phyloP scores from a whole-genome alignment of 805 yeast genomes.

The Metschnikowia dekortorum region DNA sequence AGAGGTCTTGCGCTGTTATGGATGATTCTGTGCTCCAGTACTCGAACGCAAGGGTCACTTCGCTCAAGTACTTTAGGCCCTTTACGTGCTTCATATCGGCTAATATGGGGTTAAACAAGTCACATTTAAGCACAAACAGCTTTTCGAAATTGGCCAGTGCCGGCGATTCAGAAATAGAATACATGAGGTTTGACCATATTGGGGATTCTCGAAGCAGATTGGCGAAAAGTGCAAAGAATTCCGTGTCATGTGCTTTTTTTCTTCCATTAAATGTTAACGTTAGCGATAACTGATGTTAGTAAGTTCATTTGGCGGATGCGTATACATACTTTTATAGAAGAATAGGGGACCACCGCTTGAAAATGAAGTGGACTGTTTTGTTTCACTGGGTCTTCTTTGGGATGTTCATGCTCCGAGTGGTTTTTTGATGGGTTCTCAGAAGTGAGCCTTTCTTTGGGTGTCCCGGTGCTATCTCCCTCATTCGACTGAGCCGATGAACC shows the following conservation, averaged over 20 bases:
- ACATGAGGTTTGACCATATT: slow-evolving; percentile 8
- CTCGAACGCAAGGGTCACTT: slow-evolving; percentile 6
- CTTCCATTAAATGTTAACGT: slow-evolving; percentile 10
- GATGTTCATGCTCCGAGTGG: background rate
- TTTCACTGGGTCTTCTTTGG: background rate
- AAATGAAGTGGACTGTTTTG: background rate
- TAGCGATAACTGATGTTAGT: slow-evolving; percentile 8
- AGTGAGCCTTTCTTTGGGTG: no score
- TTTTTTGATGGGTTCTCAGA: no score
- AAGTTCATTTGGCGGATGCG: background rate
- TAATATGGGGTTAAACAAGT: slow-evolving; percentile 10
- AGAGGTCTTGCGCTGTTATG: slow-evolving; percentile 7
- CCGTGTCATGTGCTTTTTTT: slow-evolving; percentile 6
- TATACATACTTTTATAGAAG: background rate
- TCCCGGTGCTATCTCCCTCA: no score
- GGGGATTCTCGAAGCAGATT: slow-evolving; percentile 5
- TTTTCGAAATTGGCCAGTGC: background rate
- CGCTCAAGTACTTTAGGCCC: slow-evolving; percentile 8
- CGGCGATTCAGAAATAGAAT: background rate
- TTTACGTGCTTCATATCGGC: slow-evolving; percentile 9
- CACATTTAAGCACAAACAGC: slow-evolving; percentile 10
- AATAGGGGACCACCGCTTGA: background rate
- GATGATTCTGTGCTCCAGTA: slow-evolving; percentile 7
- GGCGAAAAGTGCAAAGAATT: slow-evolving; percentile 7
- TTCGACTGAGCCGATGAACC: no score